These are phyloP conservation scores for Craspedostauros australis DNA, from an alignment of 108 stramenopile species.

Conservation along the genomic window DNA sequence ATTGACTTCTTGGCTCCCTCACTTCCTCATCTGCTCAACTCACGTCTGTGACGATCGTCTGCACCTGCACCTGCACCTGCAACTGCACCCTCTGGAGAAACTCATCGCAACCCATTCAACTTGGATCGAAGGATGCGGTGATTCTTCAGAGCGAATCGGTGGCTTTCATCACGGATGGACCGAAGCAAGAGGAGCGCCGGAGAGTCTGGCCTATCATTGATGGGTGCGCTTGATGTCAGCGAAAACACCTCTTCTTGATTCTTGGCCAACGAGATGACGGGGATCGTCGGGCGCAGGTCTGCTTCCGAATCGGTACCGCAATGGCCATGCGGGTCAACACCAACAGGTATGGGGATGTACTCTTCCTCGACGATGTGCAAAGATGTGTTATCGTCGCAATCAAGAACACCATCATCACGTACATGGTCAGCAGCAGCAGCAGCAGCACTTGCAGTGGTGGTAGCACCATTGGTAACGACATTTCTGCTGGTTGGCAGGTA, in stretches of 20 bases:
- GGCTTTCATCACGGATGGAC: constrained; percentile 57
- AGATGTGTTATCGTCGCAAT: background rate
- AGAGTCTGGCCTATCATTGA: constrained; percentile 42
- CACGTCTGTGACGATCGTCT: too few species aligned
- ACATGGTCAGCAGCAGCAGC: too few species aligned
- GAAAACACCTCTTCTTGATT: constrained; percentile 46
- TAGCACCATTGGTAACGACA: too few species aligned
- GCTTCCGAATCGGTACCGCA: background rate
- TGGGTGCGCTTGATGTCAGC: constrained; percentile 6
- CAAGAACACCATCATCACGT: background rate
- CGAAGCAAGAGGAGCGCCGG: constrained; percentile 50
- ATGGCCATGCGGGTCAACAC: background rate
- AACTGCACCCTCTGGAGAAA: too few species aligned
- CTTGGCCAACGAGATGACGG: constrained; percentile 46
- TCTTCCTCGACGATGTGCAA: background rate
- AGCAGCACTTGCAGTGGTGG: too few species aligned
- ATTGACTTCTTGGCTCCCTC: too few species aligned
- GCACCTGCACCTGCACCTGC: too few species aligned
- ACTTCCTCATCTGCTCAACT: too few species aligned
- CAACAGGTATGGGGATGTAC: constrained; percentile 3
- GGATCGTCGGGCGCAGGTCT: constrained; percentile 22
- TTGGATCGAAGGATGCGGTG: too few species aligned
- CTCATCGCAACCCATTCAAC: too few species aligned
- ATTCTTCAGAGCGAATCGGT: constrained; percentile 50
- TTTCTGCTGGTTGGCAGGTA: background rate